Percentiles rank a stretch among this genome's conserved stretches.
Evolutionary conservation across 23 red algal genomes (phyloP).

Genomic region (Gracilaria vermiculophylla): DNA sequence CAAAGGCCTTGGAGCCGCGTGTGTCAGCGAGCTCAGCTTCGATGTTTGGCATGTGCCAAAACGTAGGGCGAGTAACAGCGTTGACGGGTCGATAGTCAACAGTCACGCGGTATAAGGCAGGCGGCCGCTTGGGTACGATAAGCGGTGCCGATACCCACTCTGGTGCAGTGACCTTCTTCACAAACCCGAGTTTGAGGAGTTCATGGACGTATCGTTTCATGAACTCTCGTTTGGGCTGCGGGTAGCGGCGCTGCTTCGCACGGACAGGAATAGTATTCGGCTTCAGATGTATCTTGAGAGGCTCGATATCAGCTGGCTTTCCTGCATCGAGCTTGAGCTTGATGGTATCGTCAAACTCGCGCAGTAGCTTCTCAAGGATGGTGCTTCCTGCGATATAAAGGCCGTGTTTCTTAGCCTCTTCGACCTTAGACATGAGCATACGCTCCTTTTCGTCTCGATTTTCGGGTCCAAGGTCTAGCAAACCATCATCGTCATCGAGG

Average conservation of each 20-base stretch:
- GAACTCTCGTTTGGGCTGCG: conserved; percentile 9
- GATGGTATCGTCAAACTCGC: conserved; percentile 16
- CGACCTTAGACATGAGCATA: neutral
- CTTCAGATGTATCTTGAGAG: neutral
- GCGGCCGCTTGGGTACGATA: conserved; percentile 27
- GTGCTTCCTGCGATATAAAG: neutral
- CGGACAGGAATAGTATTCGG: neutral
- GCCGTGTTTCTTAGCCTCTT: neutral
- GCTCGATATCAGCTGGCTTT: conserved; percentile 10
- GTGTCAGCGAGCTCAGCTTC: conserved; percentile 31
- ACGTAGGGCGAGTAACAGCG: neutral
- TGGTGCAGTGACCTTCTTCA: neutral
- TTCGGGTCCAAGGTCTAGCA: conserved; percentile 24
- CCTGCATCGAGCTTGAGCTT: conserved; percentile 36
- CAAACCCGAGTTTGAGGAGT: neutral
- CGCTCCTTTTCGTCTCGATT: neutral
- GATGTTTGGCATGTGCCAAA: conserved; percentile 39
- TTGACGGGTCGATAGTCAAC: conserved; percentile 20
- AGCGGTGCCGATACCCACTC: conserved; percentile 22
- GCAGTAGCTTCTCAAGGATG: neutral
- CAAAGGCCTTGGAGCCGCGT: conserved; percentile 1
- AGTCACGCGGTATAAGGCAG: conserved; percentile 1
- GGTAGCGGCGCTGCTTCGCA: conserved; percentile 1
- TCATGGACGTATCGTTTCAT: neutral
- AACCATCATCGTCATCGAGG: neutral